Percentiles rank a stretch among this genome's conserved stretches.
Evolutionary conservation across 1,139 yeast genomes (phyloP).

Genomic region (Diutina catenulata): DNA sequence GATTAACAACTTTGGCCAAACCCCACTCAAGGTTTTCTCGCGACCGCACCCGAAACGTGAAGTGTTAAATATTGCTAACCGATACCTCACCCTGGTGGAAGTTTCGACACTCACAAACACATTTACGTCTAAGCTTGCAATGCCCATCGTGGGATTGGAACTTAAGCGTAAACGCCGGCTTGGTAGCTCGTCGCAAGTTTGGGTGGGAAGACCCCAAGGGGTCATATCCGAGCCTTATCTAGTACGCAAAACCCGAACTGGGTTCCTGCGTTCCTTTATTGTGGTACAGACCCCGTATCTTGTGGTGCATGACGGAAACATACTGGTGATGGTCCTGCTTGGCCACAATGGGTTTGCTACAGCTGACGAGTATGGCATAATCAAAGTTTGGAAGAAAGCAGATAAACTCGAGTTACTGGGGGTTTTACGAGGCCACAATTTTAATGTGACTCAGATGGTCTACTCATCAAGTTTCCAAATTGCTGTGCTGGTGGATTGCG

Average conservation of each 20-base stretch:
- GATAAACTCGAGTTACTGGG: conserved; percentile 31
- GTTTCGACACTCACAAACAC: conserved; percentile 8
- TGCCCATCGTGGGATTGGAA: conserved; percentile 29
- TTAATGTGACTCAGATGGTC: conserved; percentile 27
- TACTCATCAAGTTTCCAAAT: conserved; percentile 40
- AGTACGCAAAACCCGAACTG: conserved; percentile 17
- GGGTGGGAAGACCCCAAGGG: conserved; percentile 36
- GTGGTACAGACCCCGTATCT: conserved; percentile 31
- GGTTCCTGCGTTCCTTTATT: conserved; percentile 18
- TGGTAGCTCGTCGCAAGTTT: conserved; percentile 13
- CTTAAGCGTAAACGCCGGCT: conserved; percentile 15
- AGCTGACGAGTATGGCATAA: conserved; percentile 43
- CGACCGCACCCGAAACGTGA: conserved; percentile 50
- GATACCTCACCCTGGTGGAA: conserved; percentile 18
- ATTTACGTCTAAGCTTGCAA: conserved; percentile 24
- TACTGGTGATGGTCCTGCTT: conserved; percentile 23
- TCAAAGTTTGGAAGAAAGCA: conserved; percentile 41
- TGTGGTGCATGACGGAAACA: conserved; percentile 26
- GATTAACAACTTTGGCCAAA: conserved; percentile 84
- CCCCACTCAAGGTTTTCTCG: conserved; percentile 60
- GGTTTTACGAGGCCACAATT: conserved; percentile 43
- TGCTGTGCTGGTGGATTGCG: conserved; percentile 37
- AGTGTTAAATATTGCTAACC: conserved; percentile 23
- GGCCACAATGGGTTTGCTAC: conserved; percentile 34
- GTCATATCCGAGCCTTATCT: conserved; percentile 27